These are phyloP conservation scores for Chaetomium olivaceum DNA, from an alignment of 2,329 filamentous ascomycete species.

Conservation along the genomic window DNA sequence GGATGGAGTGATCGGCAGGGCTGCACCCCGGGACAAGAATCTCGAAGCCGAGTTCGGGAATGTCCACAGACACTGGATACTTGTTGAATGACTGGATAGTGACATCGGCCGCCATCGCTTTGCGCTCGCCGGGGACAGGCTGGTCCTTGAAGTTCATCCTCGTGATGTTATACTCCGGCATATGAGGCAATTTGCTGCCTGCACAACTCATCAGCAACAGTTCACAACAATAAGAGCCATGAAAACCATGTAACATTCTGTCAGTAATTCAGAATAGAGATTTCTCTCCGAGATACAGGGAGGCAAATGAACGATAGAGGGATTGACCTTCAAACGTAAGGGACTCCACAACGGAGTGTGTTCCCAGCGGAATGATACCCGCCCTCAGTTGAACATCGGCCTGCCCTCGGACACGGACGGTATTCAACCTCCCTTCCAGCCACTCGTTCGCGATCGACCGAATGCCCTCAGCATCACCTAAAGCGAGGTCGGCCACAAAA, in stretches of 20 bases:
- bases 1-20: slow-evolving; percentile 69
- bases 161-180: slow-evolving; percentile 82
- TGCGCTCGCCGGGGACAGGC: slow-evolving; percentile 50
- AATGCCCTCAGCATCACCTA: slow-evolving; percentile 75
- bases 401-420: slow-evolving; percentile 71
- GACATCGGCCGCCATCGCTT: slow-evolving; percentile 78
- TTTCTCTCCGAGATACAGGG: slow-evolving; percentile 63
- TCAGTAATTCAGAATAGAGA: slow-evolving; percentile 38
- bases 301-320: slow-evolving; percentile 64
- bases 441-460: slow-evolving; percentile 83
- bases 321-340: slow-evolving; percentile 81
- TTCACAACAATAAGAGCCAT: slow-evolving; percentile 30
- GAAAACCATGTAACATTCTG: slow-evolving; percentile 3
- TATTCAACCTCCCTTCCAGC: slow-evolving; percentile 74
- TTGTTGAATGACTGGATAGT: slow-evolving; percentile 71
- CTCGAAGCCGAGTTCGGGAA: slow-evolving; percentile 81
- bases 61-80: slow-evolving; percentile 72
- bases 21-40: slow-evolving; percentile 82
- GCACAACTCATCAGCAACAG: slow-evolving; percentile 42
- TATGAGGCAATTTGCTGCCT: slow-evolving; percentile 70
- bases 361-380: slow-evolving; percentile 76
- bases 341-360: slow-evolving; percentile 71
- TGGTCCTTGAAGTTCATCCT: slow-evolving; percentile 78
- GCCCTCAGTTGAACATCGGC: slow-evolving; percentile 74
- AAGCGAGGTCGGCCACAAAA: slow-evolving; percentile 72